phyloP scores from a whole-genome alignment of 73 alveolate genomes.

The Symbiodinium pilosum region DNA sequence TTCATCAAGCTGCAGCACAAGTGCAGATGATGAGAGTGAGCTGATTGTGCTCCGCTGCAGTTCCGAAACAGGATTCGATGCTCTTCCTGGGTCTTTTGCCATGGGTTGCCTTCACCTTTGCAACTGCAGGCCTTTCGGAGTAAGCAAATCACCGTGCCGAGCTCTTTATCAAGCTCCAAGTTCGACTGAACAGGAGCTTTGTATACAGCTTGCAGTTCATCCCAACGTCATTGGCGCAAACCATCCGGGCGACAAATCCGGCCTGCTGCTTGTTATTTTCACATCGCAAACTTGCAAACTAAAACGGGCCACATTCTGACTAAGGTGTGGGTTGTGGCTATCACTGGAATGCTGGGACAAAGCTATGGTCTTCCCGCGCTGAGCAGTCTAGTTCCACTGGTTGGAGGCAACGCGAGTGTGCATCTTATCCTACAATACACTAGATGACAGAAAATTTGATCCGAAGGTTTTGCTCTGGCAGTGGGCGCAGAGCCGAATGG shows the following conservation, averaged over 20 bases:
- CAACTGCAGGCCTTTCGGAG: background rate
- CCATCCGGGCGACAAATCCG: slow-evolving; percentile 25
- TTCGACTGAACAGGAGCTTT: slow-evolving; percentile 41
- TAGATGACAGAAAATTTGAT: background rate
- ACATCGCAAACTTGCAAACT: background rate
- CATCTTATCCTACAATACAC: background rate
- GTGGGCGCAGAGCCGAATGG: slow-evolving; percentile 23
- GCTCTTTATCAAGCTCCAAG: too few species aligned
- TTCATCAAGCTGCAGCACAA: too few species aligned
- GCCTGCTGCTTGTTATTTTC: background rate
- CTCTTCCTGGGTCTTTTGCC: background rate
- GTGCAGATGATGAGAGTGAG: too few species aligned
- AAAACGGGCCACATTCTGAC: background rate
- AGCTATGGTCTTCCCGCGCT: background rate
- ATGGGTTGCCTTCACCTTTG: background rate
- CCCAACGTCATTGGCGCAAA: slow-evolving; percentile 18
- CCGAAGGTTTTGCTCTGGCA: background rate
- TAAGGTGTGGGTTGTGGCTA: background rate
- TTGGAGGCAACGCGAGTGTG: background rate
- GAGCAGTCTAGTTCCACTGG: slow-evolving; percentile 4
- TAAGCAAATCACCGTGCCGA: too few species aligned
- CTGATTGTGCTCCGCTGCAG: too few species aligned
- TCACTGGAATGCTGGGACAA: background rate
- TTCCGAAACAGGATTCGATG: background rate
- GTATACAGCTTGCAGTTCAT: slow-evolving; percentile 20